A percentile compares a stretch with the other conserved stretches of the same genome.
Conservation (phyloP, 2,329 filamentous ascomycete genomes). For the Trichoderma sp. region DNA sequence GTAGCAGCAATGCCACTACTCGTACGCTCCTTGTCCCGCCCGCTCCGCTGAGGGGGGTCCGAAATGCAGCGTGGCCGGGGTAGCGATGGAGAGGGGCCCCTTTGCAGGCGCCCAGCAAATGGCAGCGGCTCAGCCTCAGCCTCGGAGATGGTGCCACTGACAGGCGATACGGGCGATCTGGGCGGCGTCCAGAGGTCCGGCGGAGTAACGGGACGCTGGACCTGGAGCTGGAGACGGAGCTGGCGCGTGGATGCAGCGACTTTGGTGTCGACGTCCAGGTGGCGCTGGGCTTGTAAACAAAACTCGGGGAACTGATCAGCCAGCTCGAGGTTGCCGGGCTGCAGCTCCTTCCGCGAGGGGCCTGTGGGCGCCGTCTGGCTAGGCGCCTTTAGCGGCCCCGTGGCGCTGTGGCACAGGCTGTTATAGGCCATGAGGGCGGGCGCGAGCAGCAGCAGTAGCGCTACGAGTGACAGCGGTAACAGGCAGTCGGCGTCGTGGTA, state of each 20-base stretch:
- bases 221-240: conserved; percentile 6
- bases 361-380: conserved; percentile 12
- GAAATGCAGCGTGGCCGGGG: conserved; percentile 23
- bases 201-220: conserved; percentile 1
- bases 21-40: conserved; percentile 22
- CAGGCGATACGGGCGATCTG: not conserved
- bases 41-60: conserved; percentile 21
- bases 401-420: conserved; percentile 7
- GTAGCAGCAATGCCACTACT: conserved; percentile 10
- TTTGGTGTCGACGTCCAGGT: conserved; percentile 8
- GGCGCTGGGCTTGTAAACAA: conserved; percentile 23
- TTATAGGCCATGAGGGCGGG: conserved; percentile 20
- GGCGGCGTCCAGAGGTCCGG: conserved; percentile 16
- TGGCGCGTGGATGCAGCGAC: conserved; percentile 6
- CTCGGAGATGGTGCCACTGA: conserved; percentile 7
- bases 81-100: conserved; percentile 20
- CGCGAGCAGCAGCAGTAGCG: conserved; percentile 11
- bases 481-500: conserved; percentile 18
- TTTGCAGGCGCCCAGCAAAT: conserved; percentile 13
- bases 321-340: conserved; percentile 25
- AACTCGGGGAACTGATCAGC: conserved; percentile 25
- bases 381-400: conserved; percentile 23
- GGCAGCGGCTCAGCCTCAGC: conserved; percentile 1
- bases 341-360: conserved; percentile 17
- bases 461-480: conserved; percentile 12